phyloP scores from a whole-genome alignment of 192 early-diverging fungal genomes.

The Coemansia sp. region DNA sequence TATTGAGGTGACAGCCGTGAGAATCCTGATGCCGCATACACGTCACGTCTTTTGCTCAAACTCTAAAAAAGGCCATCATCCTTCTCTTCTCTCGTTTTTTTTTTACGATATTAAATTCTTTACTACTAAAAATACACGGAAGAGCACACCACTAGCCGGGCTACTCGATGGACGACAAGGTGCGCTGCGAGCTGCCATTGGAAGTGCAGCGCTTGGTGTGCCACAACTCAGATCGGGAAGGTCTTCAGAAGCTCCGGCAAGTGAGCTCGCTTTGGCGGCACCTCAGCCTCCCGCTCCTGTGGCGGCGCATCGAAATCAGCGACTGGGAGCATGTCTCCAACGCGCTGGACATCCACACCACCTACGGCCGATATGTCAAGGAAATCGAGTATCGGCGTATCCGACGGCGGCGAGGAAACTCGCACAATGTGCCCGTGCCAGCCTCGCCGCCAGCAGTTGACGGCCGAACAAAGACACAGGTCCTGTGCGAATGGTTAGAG shows the following conservation, averaged over 20 bases:
- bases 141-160: background rate
- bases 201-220: constrained; percentile 33
- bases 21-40: background rate
- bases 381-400: constrained; percentile 32
- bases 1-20: background rate
- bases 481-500: constrained; percentile 42
- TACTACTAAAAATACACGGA: too few relatives aligned
- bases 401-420: constrained; percentile 31
- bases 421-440: constrained; percentile 7
- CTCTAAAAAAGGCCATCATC: background rate
- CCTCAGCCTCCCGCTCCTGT: constrained; percentile 34
- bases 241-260: constrained; percentile 24
- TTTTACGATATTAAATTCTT: too few relatives aligned
- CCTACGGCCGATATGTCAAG: constrained; percentile 22
- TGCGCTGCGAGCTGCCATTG: constrained; percentile 10
- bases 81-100: background rate
- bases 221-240: constrained; percentile 14
- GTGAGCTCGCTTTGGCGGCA: constrained; percentile 34
- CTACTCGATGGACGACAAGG: background rate
- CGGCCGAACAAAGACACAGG: constrained; percentile 37
- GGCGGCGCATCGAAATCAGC: constrained; percentile 43
- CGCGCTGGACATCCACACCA: constrained; percentile 13
- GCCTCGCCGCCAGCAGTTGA: constrained; percentile 7
- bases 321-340: constrained; percentile 35
- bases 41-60: background rate